Base-by-base conservation (phyloP, 2,329 filamentous ascomycete genomes). In the Cercospora zeae-maydis region DNA sequence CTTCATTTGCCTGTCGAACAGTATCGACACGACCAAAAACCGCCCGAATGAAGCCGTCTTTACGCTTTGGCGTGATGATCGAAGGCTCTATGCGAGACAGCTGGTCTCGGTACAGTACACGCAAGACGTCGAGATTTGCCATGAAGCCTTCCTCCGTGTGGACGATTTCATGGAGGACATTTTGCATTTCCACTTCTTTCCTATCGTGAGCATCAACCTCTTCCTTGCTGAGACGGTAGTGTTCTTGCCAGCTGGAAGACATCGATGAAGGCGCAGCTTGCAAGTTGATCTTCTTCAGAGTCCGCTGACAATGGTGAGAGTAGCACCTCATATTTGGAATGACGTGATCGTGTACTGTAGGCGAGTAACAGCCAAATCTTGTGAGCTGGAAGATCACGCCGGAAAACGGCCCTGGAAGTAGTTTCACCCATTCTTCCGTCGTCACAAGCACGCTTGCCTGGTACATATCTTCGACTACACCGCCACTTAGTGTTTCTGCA, bases 401-500 rank as follows among this genome's bases (percentile, higher is more conserved):
- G 21, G 90, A 93, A 72, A 98, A 86, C 24, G 84, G 85, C 6
- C 89, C 91, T 1, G 84, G 82, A 6, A 91, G 90, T 73, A 98
- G 93, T 74, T 96, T 97, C 68, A 99, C 89, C 95, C 96, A 99
- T 78, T 99, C 96, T 76, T 99, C 95, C 34, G 97, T 93, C 13
- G 88, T 88, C 4, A 96, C 81, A 33, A 99, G 79, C 10, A 92
- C 91, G 39, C 88, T 88, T 8, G 88, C 86, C 24, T 85, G 83
- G 67, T 93, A 85, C 91, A 99, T 95, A 52, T 88, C 85, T 59
- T 86, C 82, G 1, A 96, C 87, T 0, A 96, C 90, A 42, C 86
- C 86, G 63, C 86, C 84, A 65, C 91, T 91, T 57, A 99, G 81
- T 0, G 88, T 89, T 75, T 99, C 95, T 0, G 95, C 95, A 80